Evolutionary conservation across 2,329 filamentous ascomycete species (phyloP).

Genomic region (Domatiomyces catenatus): DNA sequence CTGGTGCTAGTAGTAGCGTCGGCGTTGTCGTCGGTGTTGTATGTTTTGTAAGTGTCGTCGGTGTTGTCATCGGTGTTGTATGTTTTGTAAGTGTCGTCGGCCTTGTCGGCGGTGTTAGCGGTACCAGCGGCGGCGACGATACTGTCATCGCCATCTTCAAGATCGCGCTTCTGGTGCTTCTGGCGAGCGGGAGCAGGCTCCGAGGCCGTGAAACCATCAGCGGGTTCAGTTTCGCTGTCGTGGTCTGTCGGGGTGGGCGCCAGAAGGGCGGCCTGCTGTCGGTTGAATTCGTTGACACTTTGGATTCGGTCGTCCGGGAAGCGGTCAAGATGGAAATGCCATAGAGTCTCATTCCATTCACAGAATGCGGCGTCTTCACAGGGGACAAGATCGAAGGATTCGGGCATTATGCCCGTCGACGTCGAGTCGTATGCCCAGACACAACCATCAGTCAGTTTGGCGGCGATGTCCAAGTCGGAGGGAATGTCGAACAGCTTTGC

Average conservation of each 20-base stretch:
- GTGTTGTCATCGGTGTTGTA: background rate
- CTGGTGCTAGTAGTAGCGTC: background rate
- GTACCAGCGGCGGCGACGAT: background rate
- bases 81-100: background rate
- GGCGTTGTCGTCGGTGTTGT: background rate
- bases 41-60: too few relatives aligned
- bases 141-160: background rate
- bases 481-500: conserved; percentile 41
- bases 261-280: conserved; percentile 7
- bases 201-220: background rate
- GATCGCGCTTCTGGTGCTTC: background rate
- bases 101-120: background rate
- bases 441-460: conserved; percentile 44
- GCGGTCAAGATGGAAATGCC: conserved; percentile 31
- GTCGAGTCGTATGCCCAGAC: conserved; percentile 47
- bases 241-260: background rate
- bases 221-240: background rate
- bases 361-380: conserved; percentile 33
- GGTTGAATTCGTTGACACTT: conserved; percentile 13
- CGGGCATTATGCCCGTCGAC: conserved; percentile 46
- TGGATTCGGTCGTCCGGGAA: conserved; percentile 14
- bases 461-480: conserved; percentile 39
- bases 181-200: background rate
- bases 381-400: conserved; percentile 38
- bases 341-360: conserved; percentile 39